Evolutionary conservation across 1,284 basidiomycete species (phyloP), one percentile per base, ranked within the genome.

Genomic region (Puccinia horiana): DNA sequence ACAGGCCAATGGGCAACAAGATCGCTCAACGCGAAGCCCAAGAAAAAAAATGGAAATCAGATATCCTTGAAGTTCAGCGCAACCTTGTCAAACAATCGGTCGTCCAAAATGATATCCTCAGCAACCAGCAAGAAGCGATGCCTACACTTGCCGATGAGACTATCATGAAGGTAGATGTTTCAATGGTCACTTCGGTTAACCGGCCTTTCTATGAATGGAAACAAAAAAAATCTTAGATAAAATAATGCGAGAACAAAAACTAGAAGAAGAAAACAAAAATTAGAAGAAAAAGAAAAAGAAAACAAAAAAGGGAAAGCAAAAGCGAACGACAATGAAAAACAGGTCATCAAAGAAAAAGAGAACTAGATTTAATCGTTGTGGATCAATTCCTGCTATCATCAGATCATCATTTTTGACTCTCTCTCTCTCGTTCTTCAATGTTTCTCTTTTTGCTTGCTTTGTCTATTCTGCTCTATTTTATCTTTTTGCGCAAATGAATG

Each of bases 141-240:
- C 16, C 11, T 2, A 52, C 69, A 1, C 11, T 72, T 5, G 69
- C 69, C 29, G 26, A 72, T 3, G 26, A 72, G 23, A 32, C n/a
- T 23, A 72, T 49, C 42, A 72, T 72, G 69, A 72, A 32, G 9
- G 18, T 52, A 23, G 40, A 72, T 29, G 42, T 72, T 0, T 32
- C 42, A 20, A 32, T 12, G 6, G 14, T 72, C 20, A 20, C 12
- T 14, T 1, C 2, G 8, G 23, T 23, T 4, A 2, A 49, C 8
- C 23, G 69, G 29, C 14, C 44, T 12, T 72, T 29, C 18, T 72
- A 49, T 20, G 69, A 72, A 20, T 72, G 69, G 69, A 29, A 72
- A 26, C 42, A 72, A 72, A 52, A 52, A 72, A 72, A 26, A 32
- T 72, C 5, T 11, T 72, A 4, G 69, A 72, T 44, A 26, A 29